Conservation (phyloP, 768 basidiomycete species). For the Tricholoma furcatifolium region DNA sequence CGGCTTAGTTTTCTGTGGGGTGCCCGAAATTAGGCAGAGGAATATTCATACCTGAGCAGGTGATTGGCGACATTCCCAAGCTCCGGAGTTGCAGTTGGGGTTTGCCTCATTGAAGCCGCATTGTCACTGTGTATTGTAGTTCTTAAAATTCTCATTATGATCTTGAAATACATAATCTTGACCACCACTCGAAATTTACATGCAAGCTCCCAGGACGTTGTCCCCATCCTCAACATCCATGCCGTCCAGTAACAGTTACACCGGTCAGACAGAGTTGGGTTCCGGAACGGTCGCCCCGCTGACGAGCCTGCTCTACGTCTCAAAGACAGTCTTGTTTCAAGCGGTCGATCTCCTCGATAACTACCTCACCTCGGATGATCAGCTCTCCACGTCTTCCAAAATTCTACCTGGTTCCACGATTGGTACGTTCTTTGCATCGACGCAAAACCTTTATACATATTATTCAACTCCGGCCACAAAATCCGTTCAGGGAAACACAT, state of each 20-base stretch:
- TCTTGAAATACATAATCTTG: constrained; percentile 42
- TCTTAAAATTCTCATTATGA: constrained; percentile 2
- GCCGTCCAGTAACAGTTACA: constrained; percentile 22
- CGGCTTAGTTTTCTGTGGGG: constrained; percentile 50
- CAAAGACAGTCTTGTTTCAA: constrained; percentile 66
- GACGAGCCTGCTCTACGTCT: constrained; percentile 62
- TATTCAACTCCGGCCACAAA: constrained; percentile 5
- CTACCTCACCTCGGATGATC: constrained; percentile 63
- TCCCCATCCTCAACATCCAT: constrained; percentile 19
- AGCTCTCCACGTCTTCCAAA: constrained; percentile 66
- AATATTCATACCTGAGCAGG: constrained; percentile 38
- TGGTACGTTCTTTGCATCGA: constrained; percentile 40
- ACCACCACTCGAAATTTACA: constrained; percentile 91
- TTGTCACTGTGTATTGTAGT: constrained; percentile 11
- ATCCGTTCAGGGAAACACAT: constrained; percentile 70
- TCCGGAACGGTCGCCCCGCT: constrained; percentile 26
- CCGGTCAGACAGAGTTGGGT: constrained; percentile 16
- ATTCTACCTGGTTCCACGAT: constrained; percentile 87
- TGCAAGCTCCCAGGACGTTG: constrained; percentile 54
- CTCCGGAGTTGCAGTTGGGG: constrained; percentile 5
- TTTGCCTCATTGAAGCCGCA: constrained; percentile 12
- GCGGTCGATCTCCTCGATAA: constrained; percentile 72
- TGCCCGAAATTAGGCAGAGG: constrained; percentile 82
- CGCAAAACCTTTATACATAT: neutral
- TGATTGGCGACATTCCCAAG: constrained; percentile 5